Conservation (phyloP, 176 grass and related monocot genomes). For the Lolium multiflorum region DNA sequence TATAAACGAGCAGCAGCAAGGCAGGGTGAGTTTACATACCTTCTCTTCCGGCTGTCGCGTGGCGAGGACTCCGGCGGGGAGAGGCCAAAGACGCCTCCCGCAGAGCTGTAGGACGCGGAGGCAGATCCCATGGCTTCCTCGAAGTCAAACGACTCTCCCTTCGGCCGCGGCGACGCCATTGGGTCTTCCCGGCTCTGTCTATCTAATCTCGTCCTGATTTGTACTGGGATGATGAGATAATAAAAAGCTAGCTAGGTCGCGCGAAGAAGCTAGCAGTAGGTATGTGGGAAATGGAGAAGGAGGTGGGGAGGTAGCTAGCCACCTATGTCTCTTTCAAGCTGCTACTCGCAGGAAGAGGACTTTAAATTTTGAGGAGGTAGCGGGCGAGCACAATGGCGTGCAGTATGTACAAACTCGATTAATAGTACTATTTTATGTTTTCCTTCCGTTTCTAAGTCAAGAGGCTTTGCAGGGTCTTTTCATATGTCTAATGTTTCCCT, state of each 20-base stretch:
- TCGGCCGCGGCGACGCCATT: constrained; percentile 42
- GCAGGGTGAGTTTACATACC: constrained; percentile 21
- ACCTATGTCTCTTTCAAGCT: constrained; percentile 47
- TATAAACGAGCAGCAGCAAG: not conserved
- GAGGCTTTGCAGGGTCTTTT: constrained; percentile 44
- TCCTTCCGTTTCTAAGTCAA: constrained; percentile 45
- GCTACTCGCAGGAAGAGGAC: constrained; percentile 3
- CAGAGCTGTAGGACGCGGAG: constrained; percentile 49
- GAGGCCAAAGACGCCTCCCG: constrained; percentile 32
- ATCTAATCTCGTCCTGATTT: not conserved
- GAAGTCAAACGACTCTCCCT: constrained; percentile 51
- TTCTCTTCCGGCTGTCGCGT: constrained; percentile 47
- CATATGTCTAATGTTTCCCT: constrained; percentile 54
- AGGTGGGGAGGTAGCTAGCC: constrained; percentile 5
- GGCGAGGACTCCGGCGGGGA: constrained; percentile 44
- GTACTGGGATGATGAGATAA: not conserved
- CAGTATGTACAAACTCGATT: constrained; percentile 17
- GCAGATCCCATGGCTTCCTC: constrained; percentile 46
- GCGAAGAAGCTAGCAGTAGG: constrained; percentile 10
- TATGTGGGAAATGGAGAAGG: constrained; percentile 40
- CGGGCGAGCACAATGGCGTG: not conserved
- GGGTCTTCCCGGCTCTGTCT: not conserved
- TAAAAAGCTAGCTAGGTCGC: not conserved
- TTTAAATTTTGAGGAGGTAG: not conserved
- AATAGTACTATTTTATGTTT: constrained; percentile 45